Evolutionary conservation across 331 rosid genomes (phyloP), one percentile per base, ranked within the genome.

Genomic region (Quercus tomentella): DNA sequence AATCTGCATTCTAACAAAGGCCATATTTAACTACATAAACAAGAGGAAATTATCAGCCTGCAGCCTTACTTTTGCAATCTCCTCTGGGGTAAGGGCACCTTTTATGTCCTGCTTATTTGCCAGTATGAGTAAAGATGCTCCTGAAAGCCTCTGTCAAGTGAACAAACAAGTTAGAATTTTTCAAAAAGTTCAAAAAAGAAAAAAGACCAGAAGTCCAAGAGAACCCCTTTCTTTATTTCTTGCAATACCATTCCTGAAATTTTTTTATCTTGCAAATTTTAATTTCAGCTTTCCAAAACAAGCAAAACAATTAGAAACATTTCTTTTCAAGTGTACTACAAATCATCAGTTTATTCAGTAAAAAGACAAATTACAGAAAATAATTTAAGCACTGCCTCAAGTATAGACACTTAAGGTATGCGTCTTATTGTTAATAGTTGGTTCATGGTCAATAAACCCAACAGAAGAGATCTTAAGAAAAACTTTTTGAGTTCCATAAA

Each of bases 91-190:
- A 76, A 92, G 91, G 76, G 91, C 88, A 21, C 97, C 97, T 84
- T 88, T 87, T 49, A 92, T 92, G 78, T 92, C 98, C 79, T 94
- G 97, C 89, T 94, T 94, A 74, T 94, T 94, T 76, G 97, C 97
- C 6, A 94, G 91, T 77, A 94, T 90, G 77, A 94, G 84, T 70
- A 92, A 87, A 33, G 97, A 94, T 45, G 97, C 75, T 79, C 98
- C 97, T 51, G 97, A 89, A 55, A 92, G 87, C 77, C 94, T 90
- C 92, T 88, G 88, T 37, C 41, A 73, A 37, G 33, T 18, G 76
- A 69, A 37, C 26, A 80, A 68, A 30, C 35, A 77, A 75, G 76
- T 77, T 33, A 54, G 70, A 72, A 11, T 73, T 72, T 54, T 62
- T 22, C 35, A 7, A 37, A 41, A 75, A 54, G 26, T 76, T 7